Conservation (phyloP, 2,329 filamentous ascomycete genomes). For the Alternaria sp. region DNA sequence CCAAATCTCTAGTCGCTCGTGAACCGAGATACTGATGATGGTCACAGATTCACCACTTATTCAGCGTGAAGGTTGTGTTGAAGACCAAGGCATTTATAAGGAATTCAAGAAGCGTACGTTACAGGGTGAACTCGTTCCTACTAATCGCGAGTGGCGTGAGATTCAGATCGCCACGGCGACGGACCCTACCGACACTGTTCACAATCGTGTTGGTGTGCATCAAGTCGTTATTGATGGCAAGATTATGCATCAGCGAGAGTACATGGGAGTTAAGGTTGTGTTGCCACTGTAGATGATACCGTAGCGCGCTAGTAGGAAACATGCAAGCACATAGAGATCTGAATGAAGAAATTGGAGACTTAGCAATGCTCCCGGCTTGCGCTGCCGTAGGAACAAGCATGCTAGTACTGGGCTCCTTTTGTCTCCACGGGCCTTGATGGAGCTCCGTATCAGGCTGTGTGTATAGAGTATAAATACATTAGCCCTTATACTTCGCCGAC, state of each 20-base stretch:
- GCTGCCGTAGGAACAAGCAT: no score
- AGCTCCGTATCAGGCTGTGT: no score
- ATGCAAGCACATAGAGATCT: not conserved
- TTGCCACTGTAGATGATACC: constrained; percentile 25
- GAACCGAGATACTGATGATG: not conserved
- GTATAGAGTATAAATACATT: no score
- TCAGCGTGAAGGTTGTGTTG: constrained; percentile 34
- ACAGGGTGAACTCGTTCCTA: constrained; percentile 27
- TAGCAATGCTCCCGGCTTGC: no score
- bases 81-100: constrained; percentile 32
- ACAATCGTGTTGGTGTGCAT: constrained; percentile 38
- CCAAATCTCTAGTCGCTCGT: not conserved
- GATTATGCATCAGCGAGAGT: constrained; percentile 31
- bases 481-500: no score
- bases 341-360: no score
- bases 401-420: no score
- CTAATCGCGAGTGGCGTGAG: constrained; percentile 36
- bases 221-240: constrained; percentile 33
- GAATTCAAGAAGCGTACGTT: constrained; percentile 22
- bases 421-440: no score
- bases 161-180: constrained; percentile 36
- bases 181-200: constrained; percentile 33
- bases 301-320: not conserved
- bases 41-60: constrained; percentile 32
- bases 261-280: constrained; percentile 38